Evolutionary conservation across 1,139 yeast species (phyloP).

Genomic region (Trichomonascaceae sp.): DNA sequence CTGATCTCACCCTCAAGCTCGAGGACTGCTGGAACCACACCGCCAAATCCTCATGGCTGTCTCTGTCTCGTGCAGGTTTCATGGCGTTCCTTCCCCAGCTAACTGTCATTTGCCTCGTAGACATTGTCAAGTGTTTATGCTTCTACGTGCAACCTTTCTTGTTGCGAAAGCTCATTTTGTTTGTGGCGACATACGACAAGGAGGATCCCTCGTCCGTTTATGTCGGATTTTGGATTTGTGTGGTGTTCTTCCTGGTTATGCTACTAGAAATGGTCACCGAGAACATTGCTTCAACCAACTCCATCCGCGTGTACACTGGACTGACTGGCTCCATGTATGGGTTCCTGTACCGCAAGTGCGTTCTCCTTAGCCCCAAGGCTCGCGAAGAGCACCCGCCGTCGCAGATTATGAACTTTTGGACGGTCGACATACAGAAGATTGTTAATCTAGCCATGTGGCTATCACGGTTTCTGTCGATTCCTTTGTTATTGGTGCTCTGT

Average conservation of each 20-base stretch:
- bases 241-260: constrained; percentile 66
- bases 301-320: constrained; percentile 23
- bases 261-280: constrained; percentile 61
- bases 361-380: constrained; percentile 67
- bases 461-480: constrained; percentile 35
- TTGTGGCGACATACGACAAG: constrained; percentile 54
- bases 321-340: constrained; percentile 54
- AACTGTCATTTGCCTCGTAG: constrained; percentile 24
- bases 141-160: constrained; percentile 73
- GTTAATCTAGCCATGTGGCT: constrained; percentile 39
- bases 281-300: constrained; percentile 49
- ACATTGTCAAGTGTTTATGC: constrained; percentile 46
- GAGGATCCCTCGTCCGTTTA: constrained; percentile 38
- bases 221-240: constrained; percentile 67
- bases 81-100: constrained; percentile 34
- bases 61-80: constrained; percentile 52
- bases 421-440: constrained; percentile 57
- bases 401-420: constrained; percentile 69
- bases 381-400: constrained; percentile 70
- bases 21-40: constrained; percentile 41
- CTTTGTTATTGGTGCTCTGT: constrained; percentile 42
- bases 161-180: constrained; percentile 54
- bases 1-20: constrained; percentile 34
- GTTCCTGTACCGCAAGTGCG: constrained; percentile 61
- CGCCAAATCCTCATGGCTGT: constrained; percentile 30